Percentiles rank a stretch among this genome's conserved stretches.
Evolutionary conservation across 2,329 filamentous ascomycete genomes (phyloP).

Genomic region (Talaromyces rugulosus): DNA sequence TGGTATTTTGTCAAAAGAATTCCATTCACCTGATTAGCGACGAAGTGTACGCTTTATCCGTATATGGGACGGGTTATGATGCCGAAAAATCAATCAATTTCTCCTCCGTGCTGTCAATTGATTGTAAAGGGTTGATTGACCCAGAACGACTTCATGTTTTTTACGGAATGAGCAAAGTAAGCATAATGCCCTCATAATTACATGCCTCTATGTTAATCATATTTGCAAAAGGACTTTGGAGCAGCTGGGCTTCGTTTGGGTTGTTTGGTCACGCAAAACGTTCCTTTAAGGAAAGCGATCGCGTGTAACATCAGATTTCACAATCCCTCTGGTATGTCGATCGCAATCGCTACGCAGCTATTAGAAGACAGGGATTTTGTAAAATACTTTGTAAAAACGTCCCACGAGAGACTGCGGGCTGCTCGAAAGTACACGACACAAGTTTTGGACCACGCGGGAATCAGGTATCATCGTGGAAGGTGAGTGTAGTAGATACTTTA

Average conservation of each 20-base stretch:
- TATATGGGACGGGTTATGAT: slow-evolving; percentile 29
- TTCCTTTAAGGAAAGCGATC: slow-evolving; percentile 17
- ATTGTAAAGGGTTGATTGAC: slow-evolving; percentile 43
- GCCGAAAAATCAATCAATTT: slow-evolving; percentile 32
- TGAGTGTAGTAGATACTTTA: slow-evolving; percentile 12
- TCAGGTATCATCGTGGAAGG: slow-evolving; percentile 34
- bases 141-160: slow-evolving; percentile 48
- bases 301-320: slow-evolving; percentile 27
- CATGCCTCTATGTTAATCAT: background rate
- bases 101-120: slow-evolving; percentile 43
- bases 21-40: slow-evolving; percentile 52
- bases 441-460: slow-evolving; percentile 31
- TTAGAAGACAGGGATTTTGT: slow-evolving; percentile 36
- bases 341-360: slow-evolving; percentile 27
- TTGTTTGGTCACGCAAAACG: slow-evolving; percentile 24
- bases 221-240: slow-evolving; percentile 23
- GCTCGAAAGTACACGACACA: slow-evolving; percentile 27
- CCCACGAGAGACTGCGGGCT: slow-evolving; percentile 19
- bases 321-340: slow-evolving; percentile 21
- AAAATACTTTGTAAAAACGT: slow-evolving; percentile 23
- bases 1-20: slow-evolving; percentile 47
- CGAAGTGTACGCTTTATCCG: slow-evolving; percentile 54
- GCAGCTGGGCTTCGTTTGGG: slow-evolving; percentile 27
- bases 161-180: slow-evolving; percentile 38
- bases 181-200: background rate